Conservation (phyloP, 2,329 filamentous ascomycete genomes). For the Venturia carpophila region DNA sequence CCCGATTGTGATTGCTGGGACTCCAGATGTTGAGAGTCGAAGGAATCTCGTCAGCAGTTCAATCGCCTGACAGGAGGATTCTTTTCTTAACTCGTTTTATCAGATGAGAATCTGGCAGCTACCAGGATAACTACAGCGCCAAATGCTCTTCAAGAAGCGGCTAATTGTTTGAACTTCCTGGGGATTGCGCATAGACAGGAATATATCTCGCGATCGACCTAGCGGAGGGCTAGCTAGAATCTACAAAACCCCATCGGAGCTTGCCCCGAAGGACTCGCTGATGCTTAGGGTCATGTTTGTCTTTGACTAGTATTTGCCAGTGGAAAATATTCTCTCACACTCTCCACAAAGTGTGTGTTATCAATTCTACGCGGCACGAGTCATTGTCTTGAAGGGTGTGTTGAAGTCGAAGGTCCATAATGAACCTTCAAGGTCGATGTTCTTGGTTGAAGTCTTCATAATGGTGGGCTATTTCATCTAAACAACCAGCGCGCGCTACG, state of each 20-base stretch:
- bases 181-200: neutral
- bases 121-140: too few species aligned
- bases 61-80: neutral
- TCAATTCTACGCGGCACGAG: too few species aligned
- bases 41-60: neutral
- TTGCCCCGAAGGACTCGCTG: neutral
- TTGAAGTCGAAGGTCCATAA: too few species aligned
- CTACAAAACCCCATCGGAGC: neutral
- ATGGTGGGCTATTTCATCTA: neutral
- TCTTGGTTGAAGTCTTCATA: too few species aligned
- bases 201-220: neutral
- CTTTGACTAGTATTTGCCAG: neutral
- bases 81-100: neutral
- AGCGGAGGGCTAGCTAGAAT: neutral
- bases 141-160: too few species aligned
- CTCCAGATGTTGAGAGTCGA: neutral
- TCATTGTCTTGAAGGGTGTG: too few species aligned
- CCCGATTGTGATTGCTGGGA: too few species aligned
- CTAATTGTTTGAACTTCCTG: too few species aligned
- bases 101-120: neutral
- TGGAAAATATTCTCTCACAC: neutral
- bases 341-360: too few species aligned
- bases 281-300: neutral
- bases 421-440: too few species aligned
- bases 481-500: neutral